Percentiles rank a stretch among this genome's conserved stretches.
Conservation (phyloP, 2,329 filamentous ascomycete species). For the Botrytis fragariae region DNA sequence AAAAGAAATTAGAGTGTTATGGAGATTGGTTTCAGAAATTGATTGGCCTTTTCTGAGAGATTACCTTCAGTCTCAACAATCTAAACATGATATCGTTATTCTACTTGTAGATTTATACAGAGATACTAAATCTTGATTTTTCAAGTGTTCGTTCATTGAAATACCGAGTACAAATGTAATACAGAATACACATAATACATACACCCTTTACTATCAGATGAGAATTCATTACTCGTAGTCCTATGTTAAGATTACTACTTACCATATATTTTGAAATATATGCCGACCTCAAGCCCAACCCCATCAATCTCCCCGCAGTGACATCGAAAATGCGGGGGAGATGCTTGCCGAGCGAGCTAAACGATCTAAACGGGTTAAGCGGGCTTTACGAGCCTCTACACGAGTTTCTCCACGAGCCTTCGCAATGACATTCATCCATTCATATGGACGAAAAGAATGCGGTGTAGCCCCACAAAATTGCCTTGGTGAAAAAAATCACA, state of each 20-base stretch:
- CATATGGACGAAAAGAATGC: neutral
- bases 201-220: neutral
- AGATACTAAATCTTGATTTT: neutral
- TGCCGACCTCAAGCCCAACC: neutral
- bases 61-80: neutral
- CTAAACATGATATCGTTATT: neutral
- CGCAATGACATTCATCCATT: neutral
- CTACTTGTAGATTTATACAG: neutral
- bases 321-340: neutral
- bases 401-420: neutral
- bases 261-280: neutral
- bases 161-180: neutral
- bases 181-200: neutral
- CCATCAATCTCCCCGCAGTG: neutral
- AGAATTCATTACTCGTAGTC: neutral
- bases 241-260: neutral
- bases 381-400: neutral
- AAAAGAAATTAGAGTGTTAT: neutral
- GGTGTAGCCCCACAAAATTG: neutral
- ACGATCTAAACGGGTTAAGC: neutral
- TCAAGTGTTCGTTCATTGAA: neutral
- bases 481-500: neutral
- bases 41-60: neutral
- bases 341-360: neutral
- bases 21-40: neutral